A percentile compares a stretch with the other conserved stretches of the same genome.
phyloP scores from a whole-genome alignment of 495 filamentous ascomycete species.

The Penicillium diatomitis region DNA sequence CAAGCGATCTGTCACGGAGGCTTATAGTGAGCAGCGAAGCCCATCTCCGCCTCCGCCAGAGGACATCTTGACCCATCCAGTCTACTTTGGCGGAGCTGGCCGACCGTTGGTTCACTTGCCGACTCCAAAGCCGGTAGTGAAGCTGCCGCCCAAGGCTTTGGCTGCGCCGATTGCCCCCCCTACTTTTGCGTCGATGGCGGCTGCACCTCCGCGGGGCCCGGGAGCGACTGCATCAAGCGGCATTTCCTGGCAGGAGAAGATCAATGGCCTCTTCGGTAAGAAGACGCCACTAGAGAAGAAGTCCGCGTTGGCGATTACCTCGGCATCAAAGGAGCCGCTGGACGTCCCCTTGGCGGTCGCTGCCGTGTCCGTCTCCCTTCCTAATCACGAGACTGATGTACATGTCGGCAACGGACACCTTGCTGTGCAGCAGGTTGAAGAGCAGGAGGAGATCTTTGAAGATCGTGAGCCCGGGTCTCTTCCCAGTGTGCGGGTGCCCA shows the following conservation, averaged over 20 bases:
- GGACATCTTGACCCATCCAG: constrained; percentile 55
- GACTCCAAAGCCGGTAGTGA: constrained; percentile 57
- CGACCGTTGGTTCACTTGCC: constrained; percentile 64
- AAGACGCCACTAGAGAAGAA: constrained; percentile 41
- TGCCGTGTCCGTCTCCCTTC: constrained; percentile 51
- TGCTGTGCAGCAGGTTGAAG: constrained; percentile 55
- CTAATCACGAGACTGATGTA: constrained; percentile 23
- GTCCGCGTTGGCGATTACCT: constrained; percentile 44
- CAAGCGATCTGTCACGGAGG: constrained; percentile 29
- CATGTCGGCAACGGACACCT: constrained; percentile 30
- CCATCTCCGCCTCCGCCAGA: constrained; percentile 69
- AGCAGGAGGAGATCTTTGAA: constrained; percentile 74
- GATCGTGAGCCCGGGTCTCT: constrained; percentile 74
- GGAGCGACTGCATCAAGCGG: constrained; percentile 16
- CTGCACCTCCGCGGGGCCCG: constrained; percentile 26
- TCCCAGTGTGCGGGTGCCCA: constrained; percentile 59
- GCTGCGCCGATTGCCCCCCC: constrained; percentile 35
- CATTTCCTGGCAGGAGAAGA: constrained; percentile 62
- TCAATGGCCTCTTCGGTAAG: constrained; percentile 64
- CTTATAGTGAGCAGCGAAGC: constrained; percentile 24
- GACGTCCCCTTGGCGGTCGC: constrained; percentile 42
- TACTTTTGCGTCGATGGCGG: constrained; percentile 49
- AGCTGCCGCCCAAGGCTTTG: constrained; percentile 51
- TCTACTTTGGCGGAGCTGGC: constrained; percentile 53
- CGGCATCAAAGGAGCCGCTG: constrained; percentile 51